These are phyloP conservation scores for Tremella fuciformis DNA, from an alignment of 768 basidiomycete species.

Conservation along the genomic window DNA sequence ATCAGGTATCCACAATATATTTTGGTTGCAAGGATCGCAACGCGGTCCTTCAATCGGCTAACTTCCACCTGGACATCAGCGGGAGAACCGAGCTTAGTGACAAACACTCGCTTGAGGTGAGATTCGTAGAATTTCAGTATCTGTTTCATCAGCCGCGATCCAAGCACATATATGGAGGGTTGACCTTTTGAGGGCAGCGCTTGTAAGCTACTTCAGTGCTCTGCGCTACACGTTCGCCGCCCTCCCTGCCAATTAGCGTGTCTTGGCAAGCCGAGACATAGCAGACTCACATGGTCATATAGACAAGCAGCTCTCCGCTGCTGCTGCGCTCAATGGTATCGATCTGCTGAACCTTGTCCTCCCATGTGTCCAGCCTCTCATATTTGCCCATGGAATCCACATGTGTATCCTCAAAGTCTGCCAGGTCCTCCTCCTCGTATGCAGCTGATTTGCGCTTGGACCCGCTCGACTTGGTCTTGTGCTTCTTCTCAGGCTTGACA, in stretches of 20 bases:
- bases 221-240: constrained; percentile 35
- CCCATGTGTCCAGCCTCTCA: constrained; percentile 44
- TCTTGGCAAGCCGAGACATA: background rate
- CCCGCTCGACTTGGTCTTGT: constrained; percentile 14
- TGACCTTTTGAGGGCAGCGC: constrained; percentile 48
- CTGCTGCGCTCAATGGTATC: constrained; percentile 44
- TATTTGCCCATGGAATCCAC: constrained; percentile 40
- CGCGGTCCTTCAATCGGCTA: background rate
- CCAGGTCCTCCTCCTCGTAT: constrained; percentile 18
- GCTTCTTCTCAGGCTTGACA: constrained; percentile 13
- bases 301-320: constrained; percentile 34
- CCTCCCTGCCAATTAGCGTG: constrained; percentile 25
- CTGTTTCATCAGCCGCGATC: constrained; percentile 16
- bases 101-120: constrained; percentile 39
- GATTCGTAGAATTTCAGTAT: constrained; percentile 49
- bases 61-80: constrained; percentile 11
- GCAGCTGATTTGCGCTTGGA: constrained; percentile 1
- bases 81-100: background rate
- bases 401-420: constrained; percentile 29
- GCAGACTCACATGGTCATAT: constrained; percentile 46
- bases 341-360: constrained; percentile 38
- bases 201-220: constrained; percentile 35
- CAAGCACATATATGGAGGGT: background rate
- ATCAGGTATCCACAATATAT: no score
- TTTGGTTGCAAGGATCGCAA: no score